These are phyloP conservation scores for Colletotrichum sublineola DNA, from an alignment of 2,329 filamentous ascomycete species.

Conservation along the genomic window DNA sequence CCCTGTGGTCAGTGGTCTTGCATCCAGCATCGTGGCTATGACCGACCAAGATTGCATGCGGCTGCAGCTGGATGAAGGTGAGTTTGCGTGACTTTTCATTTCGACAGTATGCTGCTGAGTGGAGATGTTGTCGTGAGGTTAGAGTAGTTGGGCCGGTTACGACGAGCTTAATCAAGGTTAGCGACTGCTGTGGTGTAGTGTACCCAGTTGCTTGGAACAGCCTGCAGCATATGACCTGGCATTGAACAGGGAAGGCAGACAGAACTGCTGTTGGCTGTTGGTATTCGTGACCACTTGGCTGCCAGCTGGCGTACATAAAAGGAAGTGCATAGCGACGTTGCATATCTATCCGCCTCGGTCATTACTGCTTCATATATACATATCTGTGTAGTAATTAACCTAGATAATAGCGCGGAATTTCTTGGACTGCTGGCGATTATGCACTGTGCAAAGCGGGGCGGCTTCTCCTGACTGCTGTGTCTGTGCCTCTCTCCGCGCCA, in stretches of 20 bases:
- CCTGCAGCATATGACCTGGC: conserved; percentile 2
- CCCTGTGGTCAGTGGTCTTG: conserved; percentile 12
- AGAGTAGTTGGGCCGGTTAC: conserved; percentile 18
- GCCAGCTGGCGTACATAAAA: not conserved
- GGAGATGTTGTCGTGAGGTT: conserved; percentile 2
- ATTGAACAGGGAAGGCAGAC: not conserved
- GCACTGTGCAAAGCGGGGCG: not conserved
- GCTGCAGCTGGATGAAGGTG: not conserved
- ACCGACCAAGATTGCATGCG: conserved; percentile 16
- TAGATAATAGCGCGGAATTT: not conserved
- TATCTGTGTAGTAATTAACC: not conserved
- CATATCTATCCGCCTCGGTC: rapidly evolving
- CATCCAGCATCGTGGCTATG: conserved; percentile 30
- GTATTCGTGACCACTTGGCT: not conserved
- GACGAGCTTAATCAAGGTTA: conserved; percentile 31
- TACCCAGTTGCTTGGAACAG: conserved; percentile 16
- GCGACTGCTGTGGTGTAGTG: conserved; percentile 22
- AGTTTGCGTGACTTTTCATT: not conserved
- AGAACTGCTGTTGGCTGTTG: not conserved
- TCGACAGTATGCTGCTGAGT: not conserved
- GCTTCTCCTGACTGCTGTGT: not conserved
- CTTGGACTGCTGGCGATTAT: not conserved
- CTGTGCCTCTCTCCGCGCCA: conserved; percentile 17
- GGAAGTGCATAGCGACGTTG: not conserved
- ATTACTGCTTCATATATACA: not conserved